phyloP scores from a whole-genome alignment of 108 stramenopile genomes.

The Nitzschia inconspicua region DNA sequence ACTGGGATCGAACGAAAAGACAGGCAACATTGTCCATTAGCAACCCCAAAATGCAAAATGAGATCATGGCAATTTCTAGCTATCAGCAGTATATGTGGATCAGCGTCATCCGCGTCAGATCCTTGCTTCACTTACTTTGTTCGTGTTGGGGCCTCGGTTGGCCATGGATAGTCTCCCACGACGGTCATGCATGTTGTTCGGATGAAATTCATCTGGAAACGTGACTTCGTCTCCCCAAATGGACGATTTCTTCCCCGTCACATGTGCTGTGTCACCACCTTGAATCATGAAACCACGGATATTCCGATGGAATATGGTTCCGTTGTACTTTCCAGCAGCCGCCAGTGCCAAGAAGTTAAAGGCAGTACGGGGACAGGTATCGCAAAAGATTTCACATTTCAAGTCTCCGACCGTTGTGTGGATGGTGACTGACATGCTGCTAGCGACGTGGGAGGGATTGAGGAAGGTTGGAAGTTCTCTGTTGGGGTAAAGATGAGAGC shows the following conservation, averaged over 20 bases:
- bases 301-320: slow-evolving; percentile 92
- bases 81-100: background rate
- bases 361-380: slow-evolving; percentile 88
- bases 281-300: slow-evolving; percentile 97
- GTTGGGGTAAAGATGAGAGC: too few species aligned
- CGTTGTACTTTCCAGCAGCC: slow-evolving; percentile 90
- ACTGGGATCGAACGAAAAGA: background rate
- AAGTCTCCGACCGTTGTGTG: slow-evolving; percentile 92
- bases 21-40: background rate
- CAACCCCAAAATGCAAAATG: background rate
- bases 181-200: slow-evolving; percentile 81
- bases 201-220: slow-evolving; percentile 96
- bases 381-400: slow-evolving; percentile 96
- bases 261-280: slow-evolving; percentile 47
- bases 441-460: too few species aligned
- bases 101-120: background rate
- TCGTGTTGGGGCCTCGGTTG: slow-evolving; percentile 90
- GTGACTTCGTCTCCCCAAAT: slow-evolving; percentile 90
- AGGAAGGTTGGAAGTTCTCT: too few species aligned
- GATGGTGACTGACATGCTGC: slow-evolving; percentile 93
- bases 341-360: slow-evolving; percentile 91
- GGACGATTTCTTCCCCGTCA: slow-evolving; percentile 80
- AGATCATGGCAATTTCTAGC: background rate
- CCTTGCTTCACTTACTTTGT: slow-evolving; percentile 31
- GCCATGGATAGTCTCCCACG: slow-evolving; percentile 93